Evolutionary conservation across 805 yeast genomes (phyloP), one percentile per base, ranked within the genome.

Genomic region (Lachancea cidri): DNA sequence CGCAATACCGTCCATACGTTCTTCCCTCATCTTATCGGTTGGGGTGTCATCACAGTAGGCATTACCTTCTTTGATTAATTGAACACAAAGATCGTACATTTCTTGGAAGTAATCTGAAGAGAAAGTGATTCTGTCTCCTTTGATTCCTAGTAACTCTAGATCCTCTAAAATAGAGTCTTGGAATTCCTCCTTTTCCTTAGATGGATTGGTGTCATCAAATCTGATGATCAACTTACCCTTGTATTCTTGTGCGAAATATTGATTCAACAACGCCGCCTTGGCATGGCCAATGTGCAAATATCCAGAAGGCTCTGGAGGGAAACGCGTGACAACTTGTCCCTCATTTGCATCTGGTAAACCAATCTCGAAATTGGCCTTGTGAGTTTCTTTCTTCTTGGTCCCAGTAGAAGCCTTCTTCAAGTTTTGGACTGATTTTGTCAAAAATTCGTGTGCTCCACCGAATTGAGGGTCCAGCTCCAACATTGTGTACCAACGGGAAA

Each of bases 281-380:
- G 96, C 98, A 64, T 93, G 99, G 54, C 99, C 98, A 64, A 93
- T 91, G 64, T 93, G 98, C 58, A 93, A 74, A 61, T 81, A 93
- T 53, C 98, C 98, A 66, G 94, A 91, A 32, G 98, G 98, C 68
- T 93, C 98, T 4, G 98, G 98, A 35, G 99, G 98, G 80, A 93
- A 93, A 71, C 99, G 84, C 41, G 98, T 94, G 41, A 94, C 98
- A 43, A 93, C 99, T 67, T 89, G 72, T 50, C 99, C 99, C 43
- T 83, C 80, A 57, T 76, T 80, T 44, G 99, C 99, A 62, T 81
- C 94, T 45, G 84, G 85, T 52, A 93, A 77, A 57, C 86, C 93
- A 58, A 93, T 93, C 63, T 89, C 97, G 54, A 84, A 93, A 66
- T 84, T 89, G 48, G 98, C 98, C 71, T 87, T 86, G 74, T 87